Base-by-base conservation (phyloP, 306 rosid genomes). In the Vicia villosa region DNA sequence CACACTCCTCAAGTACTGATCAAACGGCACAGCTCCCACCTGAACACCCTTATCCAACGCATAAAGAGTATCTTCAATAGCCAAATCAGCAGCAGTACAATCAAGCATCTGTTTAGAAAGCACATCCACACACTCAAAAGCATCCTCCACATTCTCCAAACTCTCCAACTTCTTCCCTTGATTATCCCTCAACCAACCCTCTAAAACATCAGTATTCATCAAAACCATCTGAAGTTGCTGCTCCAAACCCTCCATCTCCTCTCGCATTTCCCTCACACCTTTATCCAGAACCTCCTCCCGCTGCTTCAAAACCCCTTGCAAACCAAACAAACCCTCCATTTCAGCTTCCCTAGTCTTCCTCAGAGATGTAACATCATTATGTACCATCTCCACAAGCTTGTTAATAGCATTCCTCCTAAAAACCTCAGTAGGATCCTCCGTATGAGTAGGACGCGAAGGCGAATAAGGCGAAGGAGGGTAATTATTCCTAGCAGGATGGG, bases 151-250 rank as follows among this genome's bases (percentile, higher is more conserved):
- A 13, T 67, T 74, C 64, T 76, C 84, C 70, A 69, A 38, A 75
- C 57, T 55, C 24, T 62, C 69, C 28, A 58, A 5, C 41, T 74
- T 65, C 78, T 84, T 91, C 69, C 87, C 90, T 40, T 86, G 86
- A 10, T 89, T 95, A 13, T 91, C 96, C 65, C 83, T 85, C 81
- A 87, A 36, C 99, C 99, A 95, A 6, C 70, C 85, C 26, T 95
- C 97, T 21, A 91, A 38, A 51, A 91, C 81, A 66, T 91, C 99
- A 1, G 82, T 49, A 43, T 95, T 90, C 95, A 89, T 91, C 88
- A 95, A 70, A 60, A 91, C 87, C 83, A 87, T 87, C 88, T 95
- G 99, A 73, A 95, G 19, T 28, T 89, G 92, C 86, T 86, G 97
- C 86, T 95, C 99, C 81, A 95, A 68, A 4, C 78, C 87, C 74